Base-by-base conservation (phyloP, 2,329 filamentous ascomycete genomes). In the Ophiognomonia clavigignenti-juglandacearum region DNA sequence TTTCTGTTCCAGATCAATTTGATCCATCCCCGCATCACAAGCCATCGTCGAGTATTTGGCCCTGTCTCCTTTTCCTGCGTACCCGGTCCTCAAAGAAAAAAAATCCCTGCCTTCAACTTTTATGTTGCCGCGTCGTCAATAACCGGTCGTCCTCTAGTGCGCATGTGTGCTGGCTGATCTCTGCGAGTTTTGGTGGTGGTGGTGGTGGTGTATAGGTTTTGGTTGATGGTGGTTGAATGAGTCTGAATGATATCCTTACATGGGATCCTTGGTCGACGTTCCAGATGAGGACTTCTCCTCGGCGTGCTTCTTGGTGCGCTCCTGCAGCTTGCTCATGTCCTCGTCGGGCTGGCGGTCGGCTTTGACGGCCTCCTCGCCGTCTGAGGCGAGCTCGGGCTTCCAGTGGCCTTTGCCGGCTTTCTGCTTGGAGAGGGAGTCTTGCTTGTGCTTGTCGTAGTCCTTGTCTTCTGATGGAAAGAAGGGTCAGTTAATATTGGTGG, bases 281-380 rank as follows among this genome's bases (percentile, higher is more conserved):
- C 72, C 71, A 9, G 63, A 59, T 66, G 72, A 75, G 51, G 53
- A 52, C 40, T 59, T 70, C 62, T 78, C 69, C 61, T 77, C 67
- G 44, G 77, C 72, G 40, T 70, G 56, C 51, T 64, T 58, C 67
- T 80, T 80, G 23, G 81, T 84, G 62, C 74, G 70, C 61, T 84
- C 69, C 68, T 83, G 76, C 64, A 85, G 59, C 43, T 66, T 58
- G 53, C 68, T 52, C 34, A 78, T 66, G 53, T 74, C 64, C 41
- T 72, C 65, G 49, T 71, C 65, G n/a, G 56, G 31, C 23, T 13
- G 9, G 50, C 78, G 78, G 62, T 85, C 86, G 34, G 82, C 85
- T 70, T 79, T 83, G 66, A 93, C 74, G 57, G 80, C 80, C 64
- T 87, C 86, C 72, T 95, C 88, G 65, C 84, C 87, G 66, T 88